These are phyloP conservation scores for Magnusiomyces suaveolens DNA, from an alignment of 1,139 yeast genomes.

Conservation along the genomic window DNA sequence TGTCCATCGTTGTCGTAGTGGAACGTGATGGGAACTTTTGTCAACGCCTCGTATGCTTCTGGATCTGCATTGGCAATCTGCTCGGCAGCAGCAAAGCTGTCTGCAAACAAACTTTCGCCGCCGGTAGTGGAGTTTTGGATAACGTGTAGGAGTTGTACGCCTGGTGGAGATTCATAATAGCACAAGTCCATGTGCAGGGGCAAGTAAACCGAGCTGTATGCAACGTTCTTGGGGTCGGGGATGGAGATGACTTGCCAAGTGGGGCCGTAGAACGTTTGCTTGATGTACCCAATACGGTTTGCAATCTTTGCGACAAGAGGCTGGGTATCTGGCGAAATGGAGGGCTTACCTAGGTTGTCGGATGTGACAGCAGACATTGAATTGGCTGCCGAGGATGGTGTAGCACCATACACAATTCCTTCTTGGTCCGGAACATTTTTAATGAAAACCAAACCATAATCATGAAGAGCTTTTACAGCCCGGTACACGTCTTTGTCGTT, in stretches of 20 bases:
- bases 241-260: slow-evolving; percentile 60
- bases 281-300: slow-evolving; percentile 56
- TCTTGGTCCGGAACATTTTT: slow-evolving; percentile 42
- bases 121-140: slow-evolving; percentile 56
- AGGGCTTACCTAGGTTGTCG: slow-evolving; percentile 18
- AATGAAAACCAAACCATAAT: slow-evolving; percentile 51
- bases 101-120: slow-evolving; percentile 68
- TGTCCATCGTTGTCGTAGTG: slow-evolving; percentile 60
- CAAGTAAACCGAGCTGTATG: slow-evolving; percentile 55
- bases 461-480: slow-evolving; percentile 43
- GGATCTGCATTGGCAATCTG: slow-evolving; percentile 48
- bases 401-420: slow-evolving; percentile 20
- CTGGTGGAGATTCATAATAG: slow-evolving; percentile 80
- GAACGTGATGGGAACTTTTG: slow-evolving; percentile 56
- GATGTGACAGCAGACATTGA: background rate
- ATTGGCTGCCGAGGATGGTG: slow-evolving; percentile 7
- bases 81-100: slow-evolving; percentile 60
- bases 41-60: slow-evolving; percentile 54
- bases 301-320: slow-evolving; percentile 42
- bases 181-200: slow-evolving; percentile 76
- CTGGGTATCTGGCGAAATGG: background rate
- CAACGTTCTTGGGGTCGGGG: slow-evolving; percentile 60
- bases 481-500: slow-evolving; percentile 35
- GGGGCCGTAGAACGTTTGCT: slow-evolving; percentile 65
- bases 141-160: slow-evolving; percentile 61